These are phyloP conservation scores for Crithidia fasciculata DNA, from an alignment of 208 protist genomes.

Conservation along the genomic window DNA sequence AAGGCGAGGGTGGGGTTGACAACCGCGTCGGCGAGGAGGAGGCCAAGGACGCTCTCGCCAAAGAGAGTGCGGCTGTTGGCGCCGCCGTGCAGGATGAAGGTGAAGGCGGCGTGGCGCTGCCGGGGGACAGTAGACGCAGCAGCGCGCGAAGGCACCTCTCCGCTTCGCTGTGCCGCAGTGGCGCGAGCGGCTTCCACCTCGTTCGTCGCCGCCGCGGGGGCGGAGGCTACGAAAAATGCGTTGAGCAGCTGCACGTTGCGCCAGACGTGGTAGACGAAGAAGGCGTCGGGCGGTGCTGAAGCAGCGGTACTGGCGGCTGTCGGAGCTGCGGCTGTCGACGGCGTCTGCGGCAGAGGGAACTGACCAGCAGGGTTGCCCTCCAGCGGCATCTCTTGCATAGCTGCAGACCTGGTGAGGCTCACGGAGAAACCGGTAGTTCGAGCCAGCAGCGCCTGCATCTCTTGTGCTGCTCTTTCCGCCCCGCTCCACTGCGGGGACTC, in stretches of 20 bases:
- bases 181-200: background rate
- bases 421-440: constrained; percentile 91
- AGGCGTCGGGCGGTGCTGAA: constrained; percentile 94
- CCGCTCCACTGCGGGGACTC: background rate
- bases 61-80: constrained; percentile 86
- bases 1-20: constrained; percentile 94
- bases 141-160: background rate
- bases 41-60: constrained; percentile 88
- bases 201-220: constrained; percentile 1
- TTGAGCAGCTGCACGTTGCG: constrained; percentile 98
- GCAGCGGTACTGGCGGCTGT: background rate
- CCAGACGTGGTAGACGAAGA: constrained; percentile 98
- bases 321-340: background rate
- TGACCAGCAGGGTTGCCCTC: constrained; percentile 19
- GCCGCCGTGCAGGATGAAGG: constrained; percentile 43
- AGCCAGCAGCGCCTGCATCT: constrained; percentile 90
- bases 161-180: background rate
- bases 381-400: constrained; percentile 55
- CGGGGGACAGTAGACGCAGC: background rate
- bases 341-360: constrained; percentile 19
- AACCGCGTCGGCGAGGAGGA: constrained; percentile 94
- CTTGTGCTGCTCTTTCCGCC: constrained; percentile 49
- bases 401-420: constrained; percentile 40
- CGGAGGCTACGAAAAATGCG: constrained; percentile 61
- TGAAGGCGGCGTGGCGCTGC: constrained; percentile 43